Evolutionary conservation across 139 green algal genomes (phyloP), one percentile per base, ranked within the genome.

Genomic region (Astrephomene gubernaculifera): DNA sequence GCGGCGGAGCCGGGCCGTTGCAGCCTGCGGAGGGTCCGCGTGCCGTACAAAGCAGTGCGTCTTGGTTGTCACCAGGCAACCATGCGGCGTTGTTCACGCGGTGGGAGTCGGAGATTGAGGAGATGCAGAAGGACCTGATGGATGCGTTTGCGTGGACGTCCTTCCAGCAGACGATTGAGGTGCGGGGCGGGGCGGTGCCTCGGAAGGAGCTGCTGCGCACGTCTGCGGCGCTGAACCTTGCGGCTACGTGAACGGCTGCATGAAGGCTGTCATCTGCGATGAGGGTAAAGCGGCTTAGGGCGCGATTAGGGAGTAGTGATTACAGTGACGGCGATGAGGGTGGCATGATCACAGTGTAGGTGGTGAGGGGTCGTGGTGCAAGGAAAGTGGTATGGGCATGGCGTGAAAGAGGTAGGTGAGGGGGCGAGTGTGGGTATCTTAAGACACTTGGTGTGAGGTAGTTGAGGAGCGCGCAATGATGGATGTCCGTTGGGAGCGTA

Each of bases 41-140:
- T 22, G 76, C 76, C 8, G 33, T 49, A 60, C 76, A 83, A 41
- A 70, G 43, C 36, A 41, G 39, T 1, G 60, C 60, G 5, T 29
- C 39, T 25, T 83, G 76, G 76, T 60, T 83, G 38, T 61, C 76
- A 19, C 76, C 76, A 10, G 76, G 60, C 76, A 73, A 68, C 64
- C 38, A 43, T 43, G 22, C 64, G 4, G 10, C 2, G 24, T 4
- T 85, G 31, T 75, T 85, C 2, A 2, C 29, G 7, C 79, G 64
- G 6, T 85, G 79, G 79, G 79, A 85, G 79, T 17, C 6, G 31
- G 44, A 57, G 35, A 44, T 85, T 41, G 79, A 74, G 19, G 79
- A 85, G 44, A 9, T 76, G 10, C 57, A 75, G 35, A 36, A 38
- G 14, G 79, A 85, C 31, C 49, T 85, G 10, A 85, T 85, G 79